Evolutionary conservation across 1,139 yeast genomes (phyloP).

Genomic region (Trichomonascaceae sp.): DNA sequence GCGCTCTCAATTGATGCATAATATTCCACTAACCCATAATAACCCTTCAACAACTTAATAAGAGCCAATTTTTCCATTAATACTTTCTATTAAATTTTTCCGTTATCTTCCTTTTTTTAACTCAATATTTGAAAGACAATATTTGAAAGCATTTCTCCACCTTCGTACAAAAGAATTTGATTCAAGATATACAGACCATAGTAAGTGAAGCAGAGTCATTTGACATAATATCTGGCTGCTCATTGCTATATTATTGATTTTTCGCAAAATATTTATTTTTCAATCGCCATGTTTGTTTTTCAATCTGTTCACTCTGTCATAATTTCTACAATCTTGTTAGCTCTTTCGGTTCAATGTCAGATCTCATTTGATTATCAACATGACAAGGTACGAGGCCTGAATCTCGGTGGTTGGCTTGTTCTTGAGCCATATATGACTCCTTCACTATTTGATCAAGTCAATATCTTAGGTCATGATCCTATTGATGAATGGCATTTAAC

Average conservation of each 20-base stretch:
- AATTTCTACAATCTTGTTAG: not conserved
- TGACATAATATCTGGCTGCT: not conserved
- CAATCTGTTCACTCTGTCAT: not conserved
- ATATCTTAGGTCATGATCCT: slow-evolving; percentile 40
- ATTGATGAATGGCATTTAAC: slow-evolving; percentile 81
- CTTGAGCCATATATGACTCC: slow-evolving; percentile 82
- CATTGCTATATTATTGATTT: not conserved
- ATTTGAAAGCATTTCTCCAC: not conserved
- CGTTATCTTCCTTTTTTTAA: not conserved
- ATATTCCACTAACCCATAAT: not conserved
- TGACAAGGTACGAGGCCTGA: slow-evolving; percentile 65
- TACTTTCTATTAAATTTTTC: not conserved
- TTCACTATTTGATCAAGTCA: slow-evolving; percentile 56
- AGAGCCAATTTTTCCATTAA: not conserved
- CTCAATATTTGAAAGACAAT: not conserved
- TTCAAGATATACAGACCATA: not conserved
- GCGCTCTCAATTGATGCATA: not conserved
- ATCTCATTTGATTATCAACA: slow-evolving; percentile 34
- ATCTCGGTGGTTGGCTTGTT: slow-evolving; percentile 90
- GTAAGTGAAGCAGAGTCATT: not conserved
- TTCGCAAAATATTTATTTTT: not conserved
- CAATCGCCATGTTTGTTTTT: not conserved
- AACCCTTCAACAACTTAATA: not conserved
- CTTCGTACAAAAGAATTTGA: not conserved
- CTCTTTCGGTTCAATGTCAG: not conserved